phyloP scores from a whole-genome alignment of 768 basidiomycete genomes.

The Mycena kentingensis region DNA sequence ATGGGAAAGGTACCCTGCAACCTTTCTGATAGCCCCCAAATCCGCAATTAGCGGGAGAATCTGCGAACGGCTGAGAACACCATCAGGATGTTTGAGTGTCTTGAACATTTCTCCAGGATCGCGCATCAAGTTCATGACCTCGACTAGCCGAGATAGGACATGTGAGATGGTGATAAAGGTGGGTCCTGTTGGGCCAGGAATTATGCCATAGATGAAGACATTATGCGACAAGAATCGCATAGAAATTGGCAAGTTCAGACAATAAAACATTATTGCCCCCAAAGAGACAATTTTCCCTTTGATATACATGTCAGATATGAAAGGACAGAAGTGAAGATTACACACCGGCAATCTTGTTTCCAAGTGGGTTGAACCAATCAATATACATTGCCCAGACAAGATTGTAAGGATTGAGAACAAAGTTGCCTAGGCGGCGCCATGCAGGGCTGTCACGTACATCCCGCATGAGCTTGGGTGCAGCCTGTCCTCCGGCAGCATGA shows the following conservation, averaged over 20 bases:
- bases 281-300: constrained; percentile 21
- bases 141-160: constrained; percentile 14
- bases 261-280: constrained; percentile 21
- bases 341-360: constrained; percentile 34
- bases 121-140: constrained; percentile 7
- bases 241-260: constrained; percentile 19
- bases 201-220: constrained; percentile 18
- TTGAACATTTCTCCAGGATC: background rate
- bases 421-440: constrained; percentile 25
- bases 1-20: constrained; percentile 19
- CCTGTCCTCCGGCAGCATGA: constrained; percentile 23
- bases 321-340: too few relatives aligned
- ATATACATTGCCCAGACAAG: constrained; percentile 33
- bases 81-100: constrained; percentile 9
- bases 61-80: constrained; percentile 7
- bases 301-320: too few relatives aligned
- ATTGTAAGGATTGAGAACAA: constrained; percentile 17
- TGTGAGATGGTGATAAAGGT: constrained; percentile 17
- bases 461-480: background rate
- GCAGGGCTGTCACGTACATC: constrained; percentile 32
- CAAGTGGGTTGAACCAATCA: constrained; percentile 39
- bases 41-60: constrained; percentile 21
- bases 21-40: constrained; percentile 18
- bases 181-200: constrained; percentile 16
- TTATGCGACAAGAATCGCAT: constrained; percentile 16